Base-by-base conservation (phyloP, 1,284 basidiomycete genomes). In the Trichosporon faecale region DNA sequence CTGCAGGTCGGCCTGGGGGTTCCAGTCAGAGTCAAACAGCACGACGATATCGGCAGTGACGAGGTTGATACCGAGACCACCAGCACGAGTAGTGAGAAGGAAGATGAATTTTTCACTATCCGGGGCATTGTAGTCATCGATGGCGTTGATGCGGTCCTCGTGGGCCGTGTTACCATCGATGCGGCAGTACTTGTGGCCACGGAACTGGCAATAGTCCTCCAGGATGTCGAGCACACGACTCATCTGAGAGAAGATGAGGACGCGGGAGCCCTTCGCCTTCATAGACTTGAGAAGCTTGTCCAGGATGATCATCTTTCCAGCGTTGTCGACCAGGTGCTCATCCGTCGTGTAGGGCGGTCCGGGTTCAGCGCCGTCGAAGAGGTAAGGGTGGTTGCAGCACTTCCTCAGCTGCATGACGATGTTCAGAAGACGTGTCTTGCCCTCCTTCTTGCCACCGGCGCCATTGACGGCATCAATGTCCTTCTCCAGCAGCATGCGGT, bases 381-480 rank as follows among this genome's bases (percentile, higher is more conserved):
- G 76, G 76, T 88, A 88, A 4, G 87, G 87, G 74, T 88, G 87
- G 77, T 88, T 88, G 80, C 87, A 88, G 78, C 85, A 83, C 75
- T 82, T 83, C 75, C 88, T 73, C 68, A 94, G 88, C 87, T 99
- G 97, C 97, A 99, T 99, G 74, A 99, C 97, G 86, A 99, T 97
- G 84, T 99, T 99, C 89, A 99, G 93, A 66, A 99, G 84, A 33
- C 95, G 87, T 2, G 95, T 98, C 85, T 98, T 99, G 73, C 97
- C 96, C 83, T 99, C 97, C 83, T 99, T 99, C 88, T 98, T 98
- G 16, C 94, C 94, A 1, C 93, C 92, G 29, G 94, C 85, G 88
- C 94, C 94, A 79, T 98, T 99, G 68, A 99, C 97, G 11, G 96
- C 96, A 79, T 99, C 97, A 69, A 99, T 98, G 83, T 99, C 97